Percentiles rank a stretch among this genome's conserved stretches.
Evolutionary conservation across 1,284 basidiomycete genomes (phyloP).

Genomic region (Naganishia sp.): DNA sequence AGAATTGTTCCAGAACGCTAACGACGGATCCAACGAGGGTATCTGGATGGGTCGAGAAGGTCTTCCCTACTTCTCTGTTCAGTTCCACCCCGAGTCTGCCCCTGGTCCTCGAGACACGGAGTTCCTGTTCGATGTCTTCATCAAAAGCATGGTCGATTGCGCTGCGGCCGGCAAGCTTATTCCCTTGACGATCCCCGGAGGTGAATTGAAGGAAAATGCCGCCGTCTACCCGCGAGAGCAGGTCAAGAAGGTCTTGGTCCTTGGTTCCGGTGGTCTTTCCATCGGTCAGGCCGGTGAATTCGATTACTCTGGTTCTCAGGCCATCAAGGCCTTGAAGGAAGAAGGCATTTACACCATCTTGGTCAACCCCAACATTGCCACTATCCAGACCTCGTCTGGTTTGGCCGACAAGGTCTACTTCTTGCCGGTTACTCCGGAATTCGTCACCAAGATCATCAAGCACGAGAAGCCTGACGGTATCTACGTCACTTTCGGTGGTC

Average conservation of each 20-base stretch:
- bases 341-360: slow-evolving; percentile 99
- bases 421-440: slow-evolving; percentile 95
- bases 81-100: slow-evolving; percentile 98
- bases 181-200: slow-evolving; percentile 84
- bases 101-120: slow-evolving; percentile 99
- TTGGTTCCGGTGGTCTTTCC: slow-evolving; percentile 95
- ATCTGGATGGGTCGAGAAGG: slow-evolving; percentile 82
- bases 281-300: slow-evolving; percentile 99
- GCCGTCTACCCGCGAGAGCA: slow-evolving; percentile 69
- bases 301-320: slow-evolving; percentile 98
- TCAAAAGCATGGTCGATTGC: slow-evolving; percentile 80
- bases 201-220: slow-evolving; percentile 79
- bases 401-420: slow-evolving; percentile 99
- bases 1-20: slow-evolving; percentile 94
- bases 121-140: slow-evolving; percentile 97
- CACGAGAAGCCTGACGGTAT: slow-evolving; percentile 99
- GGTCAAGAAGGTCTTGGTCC: slow-evolving; percentile 91
- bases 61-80: slow-evolving; percentile 94
- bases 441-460: slow-evolving; percentile 95
- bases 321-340: slow-evolving; percentile 98
- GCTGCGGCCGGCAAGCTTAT: slow-evolving; percentile 66
- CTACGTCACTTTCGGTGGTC: slow-evolving; percentile 97
- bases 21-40: slow-evolving; percentile 96
- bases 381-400: slow-evolving; percentile 95
- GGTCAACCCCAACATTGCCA: slow-evolving; percentile 99